Evolutionary conservation across 1,284 basidiomycete species (phyloP), one percentile per base, ranked within the genome.

Genomic region (Trametes pubescens): DNA sequence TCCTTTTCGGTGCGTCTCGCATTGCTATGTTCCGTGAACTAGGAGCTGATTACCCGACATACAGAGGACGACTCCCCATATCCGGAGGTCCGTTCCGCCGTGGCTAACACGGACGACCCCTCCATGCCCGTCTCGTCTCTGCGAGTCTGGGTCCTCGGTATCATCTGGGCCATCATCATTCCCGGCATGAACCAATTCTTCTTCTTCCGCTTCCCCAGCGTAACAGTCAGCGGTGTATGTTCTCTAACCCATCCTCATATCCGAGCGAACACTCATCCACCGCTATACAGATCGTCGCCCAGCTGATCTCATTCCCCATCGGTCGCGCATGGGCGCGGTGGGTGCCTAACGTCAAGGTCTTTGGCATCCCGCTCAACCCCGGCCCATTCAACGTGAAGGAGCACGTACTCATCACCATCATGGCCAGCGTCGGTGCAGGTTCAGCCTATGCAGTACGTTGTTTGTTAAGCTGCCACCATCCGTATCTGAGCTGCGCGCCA

Each of bases 321-420:
- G 90, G 90, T 44, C 81, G 85, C 29, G 72, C 79, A 1, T 91
- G 87, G 87, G 87, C 85, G 2, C 73, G 79, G 64, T 43, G 83
- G 18, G 55, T 92, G 5, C 90, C 90, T 3, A 81, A 84, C 59
- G 75, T 82, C 73, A 82, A 80, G 65, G 52, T 76, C 35, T 72
- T 76, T 37, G 74, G 74, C 21, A 51, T 74, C 0, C 66, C 79
- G 6, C 73, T 92, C 35, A 92, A 92, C 71, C 90, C 90, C 1
- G 90, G 90, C 38, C 89, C 88, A 0, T 92, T 92, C 76, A 81
- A 81, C 2, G 85, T 92, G 73, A 92, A 92, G 75, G 89, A 91
- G 69, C 89, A 90, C 72, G 88, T 88, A 8, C 75, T 86, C 53
- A 77, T 81, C 64, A 86, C 90, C 8, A 91, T 96, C 76, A 96